Conservation (phyloP, 805 yeast species). For the Jamesozyma gamospora region DNA sequence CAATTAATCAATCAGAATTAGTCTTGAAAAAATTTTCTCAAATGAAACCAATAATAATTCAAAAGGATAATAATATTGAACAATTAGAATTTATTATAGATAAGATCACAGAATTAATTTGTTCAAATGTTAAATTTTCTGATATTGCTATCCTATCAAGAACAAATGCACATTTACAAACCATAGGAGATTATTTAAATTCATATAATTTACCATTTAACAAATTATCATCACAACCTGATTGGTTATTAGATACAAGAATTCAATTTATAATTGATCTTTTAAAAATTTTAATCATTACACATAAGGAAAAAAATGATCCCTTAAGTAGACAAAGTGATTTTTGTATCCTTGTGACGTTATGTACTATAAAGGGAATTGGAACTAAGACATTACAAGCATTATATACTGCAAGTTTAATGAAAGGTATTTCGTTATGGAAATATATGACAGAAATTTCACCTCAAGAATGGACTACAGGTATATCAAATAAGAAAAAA, state of each 20-base stretch:
- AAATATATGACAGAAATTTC: conserved; percentile 11
- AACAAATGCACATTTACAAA: conserved; percentile 41
- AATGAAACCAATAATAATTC: conserved; percentile 10
- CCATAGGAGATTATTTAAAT: conserved; percentile 31
- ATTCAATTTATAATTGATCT: conserved; percentile 38
- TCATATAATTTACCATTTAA: conserved; percentile 34
- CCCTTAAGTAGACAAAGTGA: conserved; percentile 13
- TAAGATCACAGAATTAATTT: conserved; percentile 17
- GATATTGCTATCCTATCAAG: conserved; percentile 45
- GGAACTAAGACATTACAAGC: conserved; percentile 17
- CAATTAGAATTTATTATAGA: conserved; percentile 17
- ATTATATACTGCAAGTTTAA: conserved; percentile 11
- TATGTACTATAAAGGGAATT: conserved; percentile 19
- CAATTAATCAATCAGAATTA: conserved; percentile 1
- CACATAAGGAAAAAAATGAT: background rate
- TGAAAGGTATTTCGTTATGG: conserved; percentile 18
- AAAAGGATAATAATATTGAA: conserved; percentile 10
- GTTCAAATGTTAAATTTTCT: conserved; percentile 19
- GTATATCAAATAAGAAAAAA: conserved; percentile 15
- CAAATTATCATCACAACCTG: conserved; percentile 38
- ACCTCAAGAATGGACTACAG: conserved; percentile 9
- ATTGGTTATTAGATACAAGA: conserved; percentile 39
- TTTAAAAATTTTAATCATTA: conserved; percentile 30
- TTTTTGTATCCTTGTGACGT: conserved; percentile 19
- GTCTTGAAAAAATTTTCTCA: conserved; percentile 12